Conservation (phyloP, 1,284 basidiomycete species). For the Earliella scabrosa region DNA sequence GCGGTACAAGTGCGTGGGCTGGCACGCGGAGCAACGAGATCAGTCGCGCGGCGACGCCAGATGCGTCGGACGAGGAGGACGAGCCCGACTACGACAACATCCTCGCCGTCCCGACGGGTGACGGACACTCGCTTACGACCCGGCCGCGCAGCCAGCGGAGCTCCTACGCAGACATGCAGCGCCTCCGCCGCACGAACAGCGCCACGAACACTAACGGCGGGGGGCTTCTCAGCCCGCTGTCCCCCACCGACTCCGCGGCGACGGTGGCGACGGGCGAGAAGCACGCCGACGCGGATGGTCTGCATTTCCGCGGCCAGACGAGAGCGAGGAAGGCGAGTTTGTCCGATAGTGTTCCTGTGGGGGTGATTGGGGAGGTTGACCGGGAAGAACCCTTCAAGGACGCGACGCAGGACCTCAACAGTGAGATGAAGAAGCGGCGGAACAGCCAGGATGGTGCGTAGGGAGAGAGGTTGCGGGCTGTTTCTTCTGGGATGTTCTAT, state of each 20-base stretch:
- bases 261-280: conserved; percentile 15
- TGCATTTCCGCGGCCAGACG: conserved; percentile 46
- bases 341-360: conserved; percentile 64
- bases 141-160: conserved; percentile 69
- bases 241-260: conserved; percentile 5
- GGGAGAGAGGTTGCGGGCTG: not conserved
- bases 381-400: conserved; percentile 51
- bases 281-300: conserved; percentile 39
- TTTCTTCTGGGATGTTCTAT: too few relatives aligned
- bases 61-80: conserved; percentile 77
- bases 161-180: conserved; percentile 81
- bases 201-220: conserved; percentile 12
- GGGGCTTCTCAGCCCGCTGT: conserved; percentile 1
- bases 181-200: conserved; percentile 48
- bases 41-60: conserved; percentile 69
- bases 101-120: conserved; percentile 58
- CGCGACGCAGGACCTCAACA: conserved; percentile 69
- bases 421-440: conserved; percentile 53
- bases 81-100: conserved; percentile 83
- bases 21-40: conserved; percentile 60
- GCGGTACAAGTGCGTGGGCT: conserved; percentile 80
- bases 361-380: conserved; percentile 62
- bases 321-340: conserved; percentile 65
- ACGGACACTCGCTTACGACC: conserved; percentile 38
- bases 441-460: not conserved